A percentile compares a stretch with the other conserved stretches of the same genome.
These are phyloP conservation scores for Chlamydomonas incerta DNA, from an alignment of 139 green algal species.

Conservation along the genomic window DNA sequence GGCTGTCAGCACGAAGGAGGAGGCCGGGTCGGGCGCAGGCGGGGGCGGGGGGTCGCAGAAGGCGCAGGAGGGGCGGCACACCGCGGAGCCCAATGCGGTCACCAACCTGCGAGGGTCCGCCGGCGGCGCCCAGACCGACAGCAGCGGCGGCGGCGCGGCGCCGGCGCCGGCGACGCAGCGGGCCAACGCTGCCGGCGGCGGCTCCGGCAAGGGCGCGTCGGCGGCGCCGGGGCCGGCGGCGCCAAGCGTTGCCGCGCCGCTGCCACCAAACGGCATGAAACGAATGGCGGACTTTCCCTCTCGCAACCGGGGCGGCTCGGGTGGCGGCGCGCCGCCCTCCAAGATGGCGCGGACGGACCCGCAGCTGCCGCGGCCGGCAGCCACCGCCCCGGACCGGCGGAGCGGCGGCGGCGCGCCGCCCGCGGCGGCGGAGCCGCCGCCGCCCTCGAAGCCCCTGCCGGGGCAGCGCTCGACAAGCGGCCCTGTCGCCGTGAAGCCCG, in stretches of 20 bases:
- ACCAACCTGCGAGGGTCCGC: neutral
- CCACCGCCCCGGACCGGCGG: neutral
- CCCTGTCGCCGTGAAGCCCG: neutral
- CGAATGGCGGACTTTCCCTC: neutral
- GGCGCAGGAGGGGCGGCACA: neutral
- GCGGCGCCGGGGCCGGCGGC: no score
- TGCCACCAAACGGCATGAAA: neutral
- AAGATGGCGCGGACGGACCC: slow-evolving; percentile 3
- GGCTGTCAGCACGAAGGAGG: neutral
- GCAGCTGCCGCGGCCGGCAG: neutral
- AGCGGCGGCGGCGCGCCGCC: neutral
- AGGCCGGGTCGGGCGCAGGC: no score
- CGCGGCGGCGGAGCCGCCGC: neutral
- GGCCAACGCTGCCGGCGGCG: neutral
- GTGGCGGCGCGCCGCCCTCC: neutral
- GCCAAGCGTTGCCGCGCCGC: no score
- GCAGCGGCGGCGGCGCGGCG: slow-evolving; percentile 9
- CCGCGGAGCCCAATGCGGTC: neutral
- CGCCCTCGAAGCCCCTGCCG: neutral
- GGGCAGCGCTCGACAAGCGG: neutral
- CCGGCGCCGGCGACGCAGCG: neutral
- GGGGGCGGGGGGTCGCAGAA: no score
- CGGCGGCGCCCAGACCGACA: slow-evolving; percentile 17
- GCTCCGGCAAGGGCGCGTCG: neutral
- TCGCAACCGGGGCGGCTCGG: neutral